phyloP scores from a whole-genome alignment of 1,139 yeast species.

The Pneumocystis carinii region DNA sequence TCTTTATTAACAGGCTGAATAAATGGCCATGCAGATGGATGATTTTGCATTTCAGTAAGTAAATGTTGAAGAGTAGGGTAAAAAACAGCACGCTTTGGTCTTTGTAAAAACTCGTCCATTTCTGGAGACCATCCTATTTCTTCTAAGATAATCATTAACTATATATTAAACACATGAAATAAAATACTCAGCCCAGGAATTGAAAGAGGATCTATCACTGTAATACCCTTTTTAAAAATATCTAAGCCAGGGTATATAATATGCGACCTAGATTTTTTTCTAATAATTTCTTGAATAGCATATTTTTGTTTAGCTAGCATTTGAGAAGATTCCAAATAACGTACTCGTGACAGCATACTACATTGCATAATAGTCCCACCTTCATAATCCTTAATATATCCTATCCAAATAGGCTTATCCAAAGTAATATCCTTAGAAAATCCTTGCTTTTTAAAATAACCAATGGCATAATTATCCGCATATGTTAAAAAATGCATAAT shows the following conservation, averaged over 20 bases:
- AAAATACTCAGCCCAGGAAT: constrained; percentile 25
- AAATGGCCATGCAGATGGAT: constrained; percentile 99
- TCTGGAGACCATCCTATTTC: constrained; percentile 98
- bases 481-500: constrained; percentile 81
- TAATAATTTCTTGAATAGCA: constrained; percentile 72
- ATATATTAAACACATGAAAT: constrained; percentile 1
- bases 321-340: constrained; percentile 81
- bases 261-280: constrained; percentile 64
- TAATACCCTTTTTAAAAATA: constrained; percentile 36
- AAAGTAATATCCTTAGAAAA: constrained; percentile 86
- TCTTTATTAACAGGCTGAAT: constrained; percentile 81
- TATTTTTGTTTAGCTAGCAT: constrained; percentile 78
- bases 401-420: constrained; percentile 87
- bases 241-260: constrained; percentile 69
- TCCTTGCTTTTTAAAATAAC: constrained; percentile 95
- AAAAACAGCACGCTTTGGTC: constrained; percentile 90
- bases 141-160: constrained; percentile 60
- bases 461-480: constrained; percentile 97
- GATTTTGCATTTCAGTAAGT: constrained; percentile 75
- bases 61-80: constrained; percentile 84
- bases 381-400: constrained; percentile 94
- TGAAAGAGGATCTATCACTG: constrained; percentile 28
- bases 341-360: constrained; percentile 70
- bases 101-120: constrained; percentile 91
- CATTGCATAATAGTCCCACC: constrained; percentile 99